Evolutionary conservation across 1,139 yeast genomes (phyloP).

Genomic region (Torulaspora globosa): DNA sequence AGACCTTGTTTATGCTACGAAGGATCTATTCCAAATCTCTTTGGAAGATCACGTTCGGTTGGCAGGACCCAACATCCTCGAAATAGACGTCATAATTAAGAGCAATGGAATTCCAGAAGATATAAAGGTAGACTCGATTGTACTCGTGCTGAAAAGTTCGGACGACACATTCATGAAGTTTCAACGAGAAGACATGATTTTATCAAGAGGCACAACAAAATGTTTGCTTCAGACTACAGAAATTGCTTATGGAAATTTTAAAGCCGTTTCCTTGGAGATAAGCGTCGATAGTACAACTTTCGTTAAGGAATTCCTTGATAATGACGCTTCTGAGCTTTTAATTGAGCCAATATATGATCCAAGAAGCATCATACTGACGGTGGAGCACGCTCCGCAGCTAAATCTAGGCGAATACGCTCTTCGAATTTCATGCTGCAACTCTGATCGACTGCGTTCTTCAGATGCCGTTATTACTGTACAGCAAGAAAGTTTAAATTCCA

Average conservation of each 20-base stretch:
- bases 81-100: slow-evolving; percentile 20
- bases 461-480: slow-evolving; percentile 15
- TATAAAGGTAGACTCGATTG: slow-evolving; percentile 21
- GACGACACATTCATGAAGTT: slow-evolving; percentile 23
- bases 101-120: slow-evolving; percentile 22
- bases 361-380: slow-evolving; percentile 19
- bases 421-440: slow-evolving; percentile 17
- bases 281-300: slow-evolving; percentile 29
- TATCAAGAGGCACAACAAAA: slow-evolving; percentile 9
- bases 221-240: slow-evolving; percentile 21
- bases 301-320: slow-evolving; percentile 22
- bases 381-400: slow-evolving; percentile 20
- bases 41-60: slow-evolving; percentile 12
- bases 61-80: slow-evolving; percentile 23
- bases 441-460: slow-evolving; percentile 9
- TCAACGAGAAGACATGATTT: slow-evolving; percentile 7
- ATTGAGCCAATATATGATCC: slow-evolving; percentile 22
- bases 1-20: slow-evolving; percentile 26
- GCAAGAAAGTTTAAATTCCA: slow-evolving; percentile 1
- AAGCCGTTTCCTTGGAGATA: slow-evolving; percentile 24
- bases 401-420: slow-evolving; percentile 24
- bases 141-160: slow-evolving; percentile 19
- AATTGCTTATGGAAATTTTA: slow-evolving; percentile 28
- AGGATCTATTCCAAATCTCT: slow-evolving; percentile 23
- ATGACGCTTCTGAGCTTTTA: slow-evolving; percentile 9